Evolutionary conservation across 495 filamentous ascomycete species (phyloP), one percentile per base, ranked within the genome.

Genomic region (Xylaria grammica): DNA sequence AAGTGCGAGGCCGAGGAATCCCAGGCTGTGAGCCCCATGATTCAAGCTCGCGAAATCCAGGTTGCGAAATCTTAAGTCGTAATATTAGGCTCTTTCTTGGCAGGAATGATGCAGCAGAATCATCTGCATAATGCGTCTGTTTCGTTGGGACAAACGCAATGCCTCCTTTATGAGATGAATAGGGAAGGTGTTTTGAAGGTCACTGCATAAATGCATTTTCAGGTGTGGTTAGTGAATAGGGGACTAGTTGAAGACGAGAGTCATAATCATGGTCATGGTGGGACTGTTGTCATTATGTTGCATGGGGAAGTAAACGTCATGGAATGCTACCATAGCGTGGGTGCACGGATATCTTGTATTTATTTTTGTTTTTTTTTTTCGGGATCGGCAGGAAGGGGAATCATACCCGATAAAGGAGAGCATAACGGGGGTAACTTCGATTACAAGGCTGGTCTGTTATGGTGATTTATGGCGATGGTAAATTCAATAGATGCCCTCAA

Each of bases 351-450:
- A 46, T 32, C 27, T 13, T 42, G 13, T 48, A 15, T 34, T 6
- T 20, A 24, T 44, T 44, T 56, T 26, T 5, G 19, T 62, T 48
- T 44, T 44, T 56, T 26, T 5, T 19, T 62, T 48, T 36, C 11
- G 50, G 60, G 29, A 34, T 63, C 29, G 11, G 15, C 13, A 15
- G 49, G 26, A 6, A 38, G 27, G 38, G 60, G 1, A 29, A 48
- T 29, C 60, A 63, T 55, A 63, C 50, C 60, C 60, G 40, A 63
- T 63, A 63, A 50, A 63, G 38, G 42, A 54, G 27, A 59, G 26
- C 60, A 62, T 45, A 19, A 32, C 17, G 24, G 45, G 53, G 49
- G 34, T 38, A 45, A 29, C 29, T 24, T 60, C 20, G 45, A 60
- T 38, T 17, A 45, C 26, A 4, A 24, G 30, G 34, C 22, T 20